Evolutionary conservation across 768 basidiomycete species (phyloP).

Genomic region (Calocybe cyanea): DNA sequence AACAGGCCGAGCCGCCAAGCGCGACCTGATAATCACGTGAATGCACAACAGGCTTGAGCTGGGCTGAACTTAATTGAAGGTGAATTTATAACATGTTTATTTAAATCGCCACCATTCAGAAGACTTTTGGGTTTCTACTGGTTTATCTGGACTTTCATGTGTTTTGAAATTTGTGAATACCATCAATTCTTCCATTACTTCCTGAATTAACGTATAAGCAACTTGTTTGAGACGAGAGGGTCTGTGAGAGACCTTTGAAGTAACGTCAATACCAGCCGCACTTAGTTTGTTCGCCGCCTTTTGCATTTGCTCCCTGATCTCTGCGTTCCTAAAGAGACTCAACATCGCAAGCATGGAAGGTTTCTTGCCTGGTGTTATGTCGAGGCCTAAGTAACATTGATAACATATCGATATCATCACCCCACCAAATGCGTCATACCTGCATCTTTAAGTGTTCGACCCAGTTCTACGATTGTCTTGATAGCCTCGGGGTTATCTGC

Average conservation of each 20-base stretch:
- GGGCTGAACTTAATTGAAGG: no score
- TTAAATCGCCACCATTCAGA: no score
- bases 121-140: no score
- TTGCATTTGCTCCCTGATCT: constrained; percentile 46
- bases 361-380: constrained; percentile 36
- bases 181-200: constrained; percentile 42
- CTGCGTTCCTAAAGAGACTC: constrained; percentile 47
- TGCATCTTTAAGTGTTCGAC: constrained; percentile 41
- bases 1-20: background rate
- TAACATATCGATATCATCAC: background rate
- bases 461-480: constrained; percentile 42
- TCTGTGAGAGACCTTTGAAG: constrained; percentile 38
- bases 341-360: constrained; percentile 53
- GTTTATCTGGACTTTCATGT: constrained; percentile 8
- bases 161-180: constrained; percentile 19
- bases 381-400: constrained; percentile 39
- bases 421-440: constrained; percentile 26
- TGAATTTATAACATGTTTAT: no score
- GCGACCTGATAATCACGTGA: no score
- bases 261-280: constrained; percentile 58
- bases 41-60: no score
- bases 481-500: constrained; percentile 47
- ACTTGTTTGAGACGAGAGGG: no score
- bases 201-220: constrained; percentile 26
- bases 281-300: constrained; percentile 46